A percentile compares a stretch with the other conserved stretches of the same genome.
Evolutionary conservation across 176 grass and related monocot genomes (phyloP).

Genomic region (Oryza glaberrima): DNA sequence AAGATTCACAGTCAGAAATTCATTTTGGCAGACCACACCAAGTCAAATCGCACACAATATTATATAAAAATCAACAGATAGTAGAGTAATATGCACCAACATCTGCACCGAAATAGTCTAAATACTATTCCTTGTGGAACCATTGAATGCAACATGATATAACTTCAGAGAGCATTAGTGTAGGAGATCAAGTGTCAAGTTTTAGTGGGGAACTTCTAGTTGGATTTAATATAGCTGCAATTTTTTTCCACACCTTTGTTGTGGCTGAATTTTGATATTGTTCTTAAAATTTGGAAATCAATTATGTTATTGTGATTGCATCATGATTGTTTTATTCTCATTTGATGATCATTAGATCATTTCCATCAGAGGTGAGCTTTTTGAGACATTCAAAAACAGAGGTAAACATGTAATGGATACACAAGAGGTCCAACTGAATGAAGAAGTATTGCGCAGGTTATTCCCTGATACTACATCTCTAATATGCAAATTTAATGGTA

Average conservation of each 20-base stretch:
- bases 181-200: neutral
- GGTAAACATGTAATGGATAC: conserved; percentile 86
- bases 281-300: conserved; percentile 37
- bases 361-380: conserved; percentile 94
- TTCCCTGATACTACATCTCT: neutral
- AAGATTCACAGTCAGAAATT: neutral
- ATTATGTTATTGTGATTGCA: conserved; percentile 2
- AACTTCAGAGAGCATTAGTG: conserved; percentile 6
- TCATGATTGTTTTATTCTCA: conserved; percentile 30
- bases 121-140: neutral
- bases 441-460: conserved; percentile 87
- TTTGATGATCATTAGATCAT: conserved; percentile 67
- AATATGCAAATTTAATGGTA: conserved; percentile 30
- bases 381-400: conserved; percentile 91
- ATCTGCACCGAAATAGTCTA: neutral
- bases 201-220: conserved; percentile 7
- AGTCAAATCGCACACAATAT: neutral
- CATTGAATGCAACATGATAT: neutral
- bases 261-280: neutral
- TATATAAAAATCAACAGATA: neutral
- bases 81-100: neutral
- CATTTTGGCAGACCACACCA: neutral
- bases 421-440: conserved; percentile 84
- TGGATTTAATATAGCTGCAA: neutral
- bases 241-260: neutral